These are phyloP conservation scores for Phytophthora nicotianae DNA, from an alignment of 352 stramenopile genomes.

Conservation along the genomic window DNA sequence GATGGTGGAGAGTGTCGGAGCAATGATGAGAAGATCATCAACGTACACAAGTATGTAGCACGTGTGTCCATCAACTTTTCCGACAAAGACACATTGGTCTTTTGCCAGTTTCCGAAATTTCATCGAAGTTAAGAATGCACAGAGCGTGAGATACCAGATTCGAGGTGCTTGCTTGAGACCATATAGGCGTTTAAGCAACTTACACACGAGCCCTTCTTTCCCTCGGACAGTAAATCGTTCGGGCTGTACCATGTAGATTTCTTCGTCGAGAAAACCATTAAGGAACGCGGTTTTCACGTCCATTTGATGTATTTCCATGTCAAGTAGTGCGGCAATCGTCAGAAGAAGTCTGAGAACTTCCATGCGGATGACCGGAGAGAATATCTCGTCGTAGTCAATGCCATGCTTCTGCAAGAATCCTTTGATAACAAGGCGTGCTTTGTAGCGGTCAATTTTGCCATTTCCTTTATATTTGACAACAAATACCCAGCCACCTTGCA, in stretches of 20 bases:
- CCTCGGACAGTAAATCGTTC: neutral
- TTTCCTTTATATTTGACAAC: neutral
- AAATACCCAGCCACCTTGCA: neutral
- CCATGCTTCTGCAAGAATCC: neutral
- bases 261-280: neutral
- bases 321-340: neutral
- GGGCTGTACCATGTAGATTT: neutral
- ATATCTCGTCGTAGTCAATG: neutral
- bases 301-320: neutral
- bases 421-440: neutral
- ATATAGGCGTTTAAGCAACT: neutral
- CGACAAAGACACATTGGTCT: neutral
- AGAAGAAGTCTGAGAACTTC: neutral
- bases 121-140: neutral
- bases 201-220: conserved; percentile 2
- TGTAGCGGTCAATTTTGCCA: neutral
- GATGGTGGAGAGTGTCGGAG: too few relatives aligned
- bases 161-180: conserved; percentile 5
- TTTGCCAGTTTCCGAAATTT: neutral
- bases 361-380: neutral
- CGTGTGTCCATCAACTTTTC: neutral
- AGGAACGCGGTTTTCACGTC: neutral
- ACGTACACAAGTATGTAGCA: neutral
- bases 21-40: neutral
- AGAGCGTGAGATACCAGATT: conserved; percentile 1